phyloP scores from a whole-genome alignment of 345 rosid species.

The Murraya paniculata region DNA sequence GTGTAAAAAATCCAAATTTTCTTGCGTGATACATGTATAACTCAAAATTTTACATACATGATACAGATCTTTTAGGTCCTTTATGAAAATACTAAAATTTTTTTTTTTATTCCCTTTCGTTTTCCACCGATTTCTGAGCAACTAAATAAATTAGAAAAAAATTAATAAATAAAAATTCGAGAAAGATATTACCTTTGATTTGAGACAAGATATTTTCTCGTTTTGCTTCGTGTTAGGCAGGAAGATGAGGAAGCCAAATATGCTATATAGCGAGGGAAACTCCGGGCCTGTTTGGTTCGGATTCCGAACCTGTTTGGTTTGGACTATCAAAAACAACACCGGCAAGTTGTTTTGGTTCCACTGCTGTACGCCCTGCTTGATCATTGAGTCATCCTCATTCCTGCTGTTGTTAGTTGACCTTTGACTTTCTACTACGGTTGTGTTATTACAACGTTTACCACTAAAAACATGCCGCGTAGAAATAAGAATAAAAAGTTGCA shows the following conservation, averaged over 20 bases:
- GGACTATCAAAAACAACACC: neutral
- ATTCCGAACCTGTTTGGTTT: neutral
- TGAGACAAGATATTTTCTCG: neutral
- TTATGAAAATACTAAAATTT: neutral
- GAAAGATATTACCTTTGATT: neutral
- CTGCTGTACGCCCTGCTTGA: neutral
- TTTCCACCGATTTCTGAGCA: neutral
- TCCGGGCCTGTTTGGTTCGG: conserved; percentile 9
- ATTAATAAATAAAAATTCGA: neutral
- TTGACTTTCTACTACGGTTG: neutral
- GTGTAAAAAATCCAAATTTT: neutral
- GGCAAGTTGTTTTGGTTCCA: neutral
- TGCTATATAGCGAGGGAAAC: neutral
- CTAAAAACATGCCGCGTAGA: neutral
- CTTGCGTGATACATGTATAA: neutral
- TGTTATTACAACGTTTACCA: neutral
- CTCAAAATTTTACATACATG: no score
- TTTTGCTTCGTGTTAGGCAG: neutral
- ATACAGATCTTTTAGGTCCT: neutral
- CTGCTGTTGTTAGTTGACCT: conserved; percentile 2
- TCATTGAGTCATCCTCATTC: neutral
- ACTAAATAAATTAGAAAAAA: neutral
- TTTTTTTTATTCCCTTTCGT: neutral
- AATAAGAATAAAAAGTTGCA: no score
- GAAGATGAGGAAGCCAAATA: neutral